These are phyloP conservation scores for Leccinum uliginosum DNA, from an alignment of 768 basidiomycete genomes.

Conservation along the genomic window DNA sequence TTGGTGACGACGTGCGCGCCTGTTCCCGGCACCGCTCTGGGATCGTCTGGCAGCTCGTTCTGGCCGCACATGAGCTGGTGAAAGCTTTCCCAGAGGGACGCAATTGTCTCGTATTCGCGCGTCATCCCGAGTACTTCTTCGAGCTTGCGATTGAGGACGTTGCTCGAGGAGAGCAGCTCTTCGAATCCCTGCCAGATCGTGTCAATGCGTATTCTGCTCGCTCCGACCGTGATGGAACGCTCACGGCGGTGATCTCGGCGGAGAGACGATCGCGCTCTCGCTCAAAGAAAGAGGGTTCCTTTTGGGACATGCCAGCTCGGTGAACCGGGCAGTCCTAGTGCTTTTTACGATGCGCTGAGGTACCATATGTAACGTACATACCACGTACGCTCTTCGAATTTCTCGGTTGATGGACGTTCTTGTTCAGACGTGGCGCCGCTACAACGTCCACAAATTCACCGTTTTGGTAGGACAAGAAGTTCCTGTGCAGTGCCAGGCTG, in stretches of 20 bases:
- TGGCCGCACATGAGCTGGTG: slow-evolving; percentile 69
- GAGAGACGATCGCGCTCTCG: slow-evolving; percentile 73
- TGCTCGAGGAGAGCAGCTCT: slow-evolving; percentile 78
- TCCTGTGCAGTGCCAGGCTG: background rate
- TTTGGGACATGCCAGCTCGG: slow-evolving; percentile 24
- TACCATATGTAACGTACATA: background rate
- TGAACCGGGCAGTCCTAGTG: background rate
- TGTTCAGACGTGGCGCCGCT: background rate
- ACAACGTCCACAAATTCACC: background rate
- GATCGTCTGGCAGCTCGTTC: slow-evolving; percentile 27
- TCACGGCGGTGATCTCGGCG: slow-evolving; percentile 68
- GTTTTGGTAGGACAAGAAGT: background rate
- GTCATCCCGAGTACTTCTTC: slow-evolving; percentile 94
- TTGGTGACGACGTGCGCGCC: slow-evolving; percentile 58
- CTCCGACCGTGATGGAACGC: slow-evolving; percentile 13
- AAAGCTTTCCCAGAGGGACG: slow-evolving; percentile 78
- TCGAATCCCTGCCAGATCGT: slow-evolving; percentile 66
- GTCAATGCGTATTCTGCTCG: background rate
- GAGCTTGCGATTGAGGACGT: slow-evolving; percentile 82
- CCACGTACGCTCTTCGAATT: background rate
- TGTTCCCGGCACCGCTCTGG: slow-evolving; percentile 55
- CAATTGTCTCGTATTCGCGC: slow-evolving; percentile 86
- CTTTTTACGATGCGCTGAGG: no score
- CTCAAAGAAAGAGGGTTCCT: slow-evolving; percentile 65
- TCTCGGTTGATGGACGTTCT: background rate